These are phyloP conservation scores for Phaseolus coccineus DNA, from an alignment of 331 rosid species.

Conservation along the genomic window DNA sequence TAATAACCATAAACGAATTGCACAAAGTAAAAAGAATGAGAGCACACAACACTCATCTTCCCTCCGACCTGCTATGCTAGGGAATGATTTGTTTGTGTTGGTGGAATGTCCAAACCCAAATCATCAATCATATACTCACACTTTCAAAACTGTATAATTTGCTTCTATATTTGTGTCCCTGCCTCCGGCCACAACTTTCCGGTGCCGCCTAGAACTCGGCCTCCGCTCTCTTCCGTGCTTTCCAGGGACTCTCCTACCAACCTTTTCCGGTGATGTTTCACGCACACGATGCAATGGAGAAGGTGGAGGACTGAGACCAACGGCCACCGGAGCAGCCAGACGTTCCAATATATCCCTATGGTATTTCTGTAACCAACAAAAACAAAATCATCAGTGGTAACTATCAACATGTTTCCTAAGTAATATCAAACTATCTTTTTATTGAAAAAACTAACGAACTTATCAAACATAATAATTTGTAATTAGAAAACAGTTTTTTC, in stretches of 20 bases:
- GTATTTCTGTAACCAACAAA: conserved; percentile 65
- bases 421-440: no score
- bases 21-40: conserved; percentile 55
- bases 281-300: conserved; percentile 38
- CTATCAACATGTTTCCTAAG: neutral
- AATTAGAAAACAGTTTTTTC: no score
- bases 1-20: conserved; percentile 44
- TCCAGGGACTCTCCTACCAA: conserved; percentile 44
- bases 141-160: conserved; percentile 54
- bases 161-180: conserved; percentile 38
- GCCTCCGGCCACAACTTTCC: conserved; percentile 62
- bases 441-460: no score
- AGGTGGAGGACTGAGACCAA: conserved; percentile 43
- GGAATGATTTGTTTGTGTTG: conserved; percentile 45
- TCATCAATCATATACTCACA: conserved; percentile 43
- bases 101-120: conserved; percentile 54
- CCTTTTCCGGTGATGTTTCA: conserved; percentile 35
- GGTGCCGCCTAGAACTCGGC: conserved; percentile 64
- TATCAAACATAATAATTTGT: no score
- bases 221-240: conserved; percentile 64
- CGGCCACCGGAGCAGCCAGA: conserved; percentile 49
- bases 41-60: conserved; percentile 49
- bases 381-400: neutral
- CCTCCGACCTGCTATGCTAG: conserved; percentile 43
- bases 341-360: conserved; percentile 69